Conservation (phyloP, 345 rosid species). For the Moricandia arvensis region DNA sequence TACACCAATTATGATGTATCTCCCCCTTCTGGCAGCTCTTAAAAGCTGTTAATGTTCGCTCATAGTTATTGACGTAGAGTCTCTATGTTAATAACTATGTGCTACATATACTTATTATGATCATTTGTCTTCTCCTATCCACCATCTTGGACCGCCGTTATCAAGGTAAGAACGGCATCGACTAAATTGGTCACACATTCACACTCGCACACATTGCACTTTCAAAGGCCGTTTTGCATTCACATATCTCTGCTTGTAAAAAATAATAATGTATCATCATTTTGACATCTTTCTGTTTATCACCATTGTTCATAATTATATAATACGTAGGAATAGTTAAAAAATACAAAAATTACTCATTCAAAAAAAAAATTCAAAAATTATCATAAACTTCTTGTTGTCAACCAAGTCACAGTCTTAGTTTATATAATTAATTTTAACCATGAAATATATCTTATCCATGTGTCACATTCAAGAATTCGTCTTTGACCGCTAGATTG, state of each 20-base stretch:
- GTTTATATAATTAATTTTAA: too few species aligned
- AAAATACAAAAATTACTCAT: too few species aligned
- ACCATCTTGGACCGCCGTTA: neutral
- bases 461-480: neutral
- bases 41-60: too few species aligned
- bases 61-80: too few species aligned
- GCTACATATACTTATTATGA: too few species aligned
- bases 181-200: neutral
- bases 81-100: neutral
- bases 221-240: neutral
- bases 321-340: too few species aligned
- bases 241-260: neutral
- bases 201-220: neutral
- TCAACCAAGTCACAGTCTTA: neutral
- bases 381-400: neutral
- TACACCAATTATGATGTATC: too few species aligned
- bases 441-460: neutral
- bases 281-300: neutral
- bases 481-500: neutral
- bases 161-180: neutral
- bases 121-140: neutral
- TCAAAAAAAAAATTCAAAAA: too few species aligned
- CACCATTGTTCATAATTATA: neutral
- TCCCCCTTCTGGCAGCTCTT: too few species aligned
- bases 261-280: neutral